phyloP scores from a whole-genome alignment of 352 stramenopile species.

The Plasmopara viticola region DNA sequence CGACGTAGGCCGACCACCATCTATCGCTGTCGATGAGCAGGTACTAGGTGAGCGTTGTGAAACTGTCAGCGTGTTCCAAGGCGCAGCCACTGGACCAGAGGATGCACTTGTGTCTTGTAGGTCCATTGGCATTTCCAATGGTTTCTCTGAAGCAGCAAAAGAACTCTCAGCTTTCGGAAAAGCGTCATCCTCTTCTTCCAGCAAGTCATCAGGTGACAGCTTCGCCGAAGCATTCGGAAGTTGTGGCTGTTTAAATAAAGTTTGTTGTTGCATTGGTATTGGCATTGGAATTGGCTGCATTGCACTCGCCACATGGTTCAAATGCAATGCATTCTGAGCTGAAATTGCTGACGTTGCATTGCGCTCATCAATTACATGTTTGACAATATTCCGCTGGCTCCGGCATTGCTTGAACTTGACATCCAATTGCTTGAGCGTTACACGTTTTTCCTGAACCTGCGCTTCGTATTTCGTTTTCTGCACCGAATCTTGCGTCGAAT shows the following conservation, averaged over 20 bases:
- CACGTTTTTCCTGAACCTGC: conserved; percentile 64
- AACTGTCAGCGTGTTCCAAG: conserved; percentile 17
- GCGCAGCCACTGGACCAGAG: conserved; percentile 17
- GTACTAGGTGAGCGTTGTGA: conserved; percentile 4
- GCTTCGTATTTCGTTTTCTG: conserved; percentile 59
- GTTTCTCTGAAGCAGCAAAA: conserved; percentile 27
- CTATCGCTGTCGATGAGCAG: conserved; percentile 5
- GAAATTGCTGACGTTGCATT: conserved; percentile 12
- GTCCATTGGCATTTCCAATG: conserved; percentile 56
- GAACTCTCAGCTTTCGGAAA: conserved; percentile 19
- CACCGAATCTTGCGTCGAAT: conserved; percentile 59
- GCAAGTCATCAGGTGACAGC: conserved; percentile 44
- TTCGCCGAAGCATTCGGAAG: conserved; percentile 14
- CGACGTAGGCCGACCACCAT: conserved; percentile 8
- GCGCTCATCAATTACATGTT: conserved; percentile 66
- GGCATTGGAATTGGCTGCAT: conserved; percentile 51
- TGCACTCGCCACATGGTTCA: conserved; percentile 8
- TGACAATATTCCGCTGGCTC: conserved; percentile 75
- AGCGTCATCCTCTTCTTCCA: conserved; percentile 45
- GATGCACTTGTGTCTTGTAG: conserved; percentile 34
- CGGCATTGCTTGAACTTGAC: conserved; percentile 77
- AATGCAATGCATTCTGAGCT: conserved; percentile 9
- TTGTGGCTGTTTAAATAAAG: conserved; percentile 15
- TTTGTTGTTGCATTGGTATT: conserved; percentile 30
- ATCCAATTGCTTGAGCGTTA: conserved; percentile 66